Conservation (phyloP, 768 basidiomycete genomes). For the Phanerodontia chrysosporium region DNA sequence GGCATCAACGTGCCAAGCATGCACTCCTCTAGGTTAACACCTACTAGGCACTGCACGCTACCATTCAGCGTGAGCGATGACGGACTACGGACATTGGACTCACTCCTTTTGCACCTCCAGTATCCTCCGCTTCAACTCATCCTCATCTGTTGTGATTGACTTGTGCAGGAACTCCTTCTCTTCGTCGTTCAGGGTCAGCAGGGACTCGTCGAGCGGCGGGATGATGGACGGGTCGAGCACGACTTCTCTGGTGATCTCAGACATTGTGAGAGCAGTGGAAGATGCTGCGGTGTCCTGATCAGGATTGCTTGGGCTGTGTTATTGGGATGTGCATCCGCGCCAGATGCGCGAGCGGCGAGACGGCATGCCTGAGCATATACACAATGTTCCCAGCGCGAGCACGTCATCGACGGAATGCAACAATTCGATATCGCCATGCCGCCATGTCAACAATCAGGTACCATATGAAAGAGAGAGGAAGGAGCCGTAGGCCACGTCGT, state of each 20-base stretch:
- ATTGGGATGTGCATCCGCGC: no score
- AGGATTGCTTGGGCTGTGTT: no score
- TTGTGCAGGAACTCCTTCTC: constrained; percentile 23
- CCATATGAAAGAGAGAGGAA: no score
- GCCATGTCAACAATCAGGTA: not conserved
- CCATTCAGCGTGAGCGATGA: not conserved
- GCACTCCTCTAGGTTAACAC: not conserved
- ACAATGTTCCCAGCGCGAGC: not conserved
- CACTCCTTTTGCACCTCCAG: constrained; percentile 26
- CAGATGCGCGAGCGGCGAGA: no score
- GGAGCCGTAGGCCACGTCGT: no score
- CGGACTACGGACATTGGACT: not conserved
- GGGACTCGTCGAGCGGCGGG: constrained; percentile 20
- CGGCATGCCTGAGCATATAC: not conserved
- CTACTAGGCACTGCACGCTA: constrained; percentile 25
- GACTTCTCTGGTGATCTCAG: constrained; percentile 4
- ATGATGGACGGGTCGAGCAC: constrained; percentile 9
- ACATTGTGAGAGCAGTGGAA: no score
- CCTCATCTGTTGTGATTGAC: constrained; percentile 21
- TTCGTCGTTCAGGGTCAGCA: constrained; percentile 15
- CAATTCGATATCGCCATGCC: not conserved
- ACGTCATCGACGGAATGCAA: not conserved
- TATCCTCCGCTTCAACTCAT: constrained; percentile 18
- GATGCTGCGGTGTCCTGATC: no score
- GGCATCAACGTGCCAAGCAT: not conserved